Evolutionary conservation across 352 stramenopile species (phyloP).

Genomic region (Phytophthora sojae): DNA sequence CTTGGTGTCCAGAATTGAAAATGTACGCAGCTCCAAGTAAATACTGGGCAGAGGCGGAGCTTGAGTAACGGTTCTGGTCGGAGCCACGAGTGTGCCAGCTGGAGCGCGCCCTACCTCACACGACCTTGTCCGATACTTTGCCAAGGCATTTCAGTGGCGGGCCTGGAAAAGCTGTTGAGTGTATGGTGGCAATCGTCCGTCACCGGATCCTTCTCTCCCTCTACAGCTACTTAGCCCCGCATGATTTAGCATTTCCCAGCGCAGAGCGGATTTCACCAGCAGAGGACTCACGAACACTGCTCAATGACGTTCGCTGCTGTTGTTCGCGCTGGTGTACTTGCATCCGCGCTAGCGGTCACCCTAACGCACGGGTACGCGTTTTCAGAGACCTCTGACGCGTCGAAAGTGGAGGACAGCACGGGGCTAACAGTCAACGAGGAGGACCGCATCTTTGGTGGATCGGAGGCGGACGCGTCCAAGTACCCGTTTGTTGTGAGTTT

Average conservation of each 20-base stretch:
- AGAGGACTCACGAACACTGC: neutral
- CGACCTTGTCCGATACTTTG: conserved; percentile 6
- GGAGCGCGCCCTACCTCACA: conserved; percentile 5
- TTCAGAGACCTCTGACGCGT: conserved; percentile 32
- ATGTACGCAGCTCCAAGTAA: neutral
- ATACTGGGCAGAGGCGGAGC: conserved; percentile 16
- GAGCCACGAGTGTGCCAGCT: conserved; percentile 13
- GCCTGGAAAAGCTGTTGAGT: conserved; percentile 28
- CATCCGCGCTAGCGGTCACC: conserved; percentile 25
- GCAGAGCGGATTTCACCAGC: conserved; percentile 27
- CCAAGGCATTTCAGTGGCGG: neutral
- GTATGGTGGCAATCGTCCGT: conserved; percentile 24
- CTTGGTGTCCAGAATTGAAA: conserved; percentile 13
- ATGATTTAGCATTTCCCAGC: conserved; percentile 33
- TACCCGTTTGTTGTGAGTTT: conserved; percentile 70
- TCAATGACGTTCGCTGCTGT: conserved; percentile 33
- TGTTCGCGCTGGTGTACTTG: conserved; percentile 23
- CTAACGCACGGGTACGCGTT: conserved; percentile 40
- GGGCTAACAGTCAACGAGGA: conserved; percentile 47
- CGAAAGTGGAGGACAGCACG: conserved; percentile 26
- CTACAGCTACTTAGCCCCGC: neutral
- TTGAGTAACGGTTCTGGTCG: conserved; percentile 19
- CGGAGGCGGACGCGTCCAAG: conserved; percentile 56
- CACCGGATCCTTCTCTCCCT: conserved; percentile 33
- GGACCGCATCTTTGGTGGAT: conserved; percentile 67